Percentiles rank a stretch among this genome's conserved stretches.
Evolutionary conservation across 495 filamentous ascomycete genomes (phyloP).

Genomic region (Aspergillus heteromorphus): DNA sequence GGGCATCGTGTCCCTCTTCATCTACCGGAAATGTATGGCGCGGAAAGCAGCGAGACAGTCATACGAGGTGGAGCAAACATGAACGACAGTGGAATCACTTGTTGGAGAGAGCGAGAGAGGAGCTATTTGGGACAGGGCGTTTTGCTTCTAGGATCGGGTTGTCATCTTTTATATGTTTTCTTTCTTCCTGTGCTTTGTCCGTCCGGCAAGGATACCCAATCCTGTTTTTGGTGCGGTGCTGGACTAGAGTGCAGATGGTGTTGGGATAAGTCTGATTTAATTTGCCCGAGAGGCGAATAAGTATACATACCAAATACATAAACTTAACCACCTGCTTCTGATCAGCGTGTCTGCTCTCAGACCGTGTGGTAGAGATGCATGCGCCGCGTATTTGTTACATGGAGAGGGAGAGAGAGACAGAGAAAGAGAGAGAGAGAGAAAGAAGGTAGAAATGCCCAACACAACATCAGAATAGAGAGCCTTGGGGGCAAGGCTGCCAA

Average conservation of each 20-base stretch:
- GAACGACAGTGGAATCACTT: not conserved
- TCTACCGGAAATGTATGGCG: constrained; percentile 39
- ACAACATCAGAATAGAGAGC: no score
- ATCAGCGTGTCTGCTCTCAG: no score
- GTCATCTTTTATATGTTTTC: not conserved
- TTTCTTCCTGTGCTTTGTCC: not conserved
- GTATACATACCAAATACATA: not conserved
- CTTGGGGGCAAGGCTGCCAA: no score
- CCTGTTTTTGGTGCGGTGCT: not conserved
- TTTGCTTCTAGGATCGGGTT: not conserved
- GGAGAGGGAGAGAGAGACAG: no score
- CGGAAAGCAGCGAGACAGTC: constrained; percentile 28
- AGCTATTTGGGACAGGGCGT: not conserved
- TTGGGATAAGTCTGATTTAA: not conserved
- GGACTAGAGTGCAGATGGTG: not conserved
- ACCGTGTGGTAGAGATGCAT: no score
- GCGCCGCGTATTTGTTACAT: no score
- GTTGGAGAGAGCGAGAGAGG: not conserved
- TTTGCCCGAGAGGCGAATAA: not conserved
- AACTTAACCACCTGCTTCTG: not conserved
- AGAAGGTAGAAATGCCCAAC: no score
- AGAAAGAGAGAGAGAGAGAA: no score
- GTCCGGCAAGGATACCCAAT: not conserved
- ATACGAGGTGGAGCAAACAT: constrained; percentile 14
- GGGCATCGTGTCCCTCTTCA: constrained; percentile 37